Percentiles rank a stretch among this genome's conserved stretches.
These are phyloP conservation scores for Agaricus subrufescens DNA, from an alignment of 768 basidiomycete genomes.

Conservation along the genomic window DNA sequence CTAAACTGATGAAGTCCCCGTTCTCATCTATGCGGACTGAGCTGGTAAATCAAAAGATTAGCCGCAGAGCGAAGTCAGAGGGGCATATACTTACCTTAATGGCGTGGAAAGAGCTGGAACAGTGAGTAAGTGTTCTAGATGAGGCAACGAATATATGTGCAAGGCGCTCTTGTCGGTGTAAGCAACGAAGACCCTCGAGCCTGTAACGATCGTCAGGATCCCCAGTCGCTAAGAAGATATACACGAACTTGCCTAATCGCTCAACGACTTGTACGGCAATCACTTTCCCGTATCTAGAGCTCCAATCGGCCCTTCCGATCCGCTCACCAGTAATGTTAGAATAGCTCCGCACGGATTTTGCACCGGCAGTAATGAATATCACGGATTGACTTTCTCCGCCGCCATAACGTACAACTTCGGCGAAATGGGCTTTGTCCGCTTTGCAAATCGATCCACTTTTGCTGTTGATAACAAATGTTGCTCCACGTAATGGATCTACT, in stretches of 20 bases:
- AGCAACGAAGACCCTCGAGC: conserved; percentile 50
- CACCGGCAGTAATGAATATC: conserved; percentile 47
- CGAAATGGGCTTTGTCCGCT: conserved; percentile 41
- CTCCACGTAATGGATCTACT: conserved; percentile 39
- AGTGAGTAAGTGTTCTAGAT: conserved; percentile 52
- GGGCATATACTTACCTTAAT: conserved; percentile 21
- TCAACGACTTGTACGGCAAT: conserved; percentile 52
- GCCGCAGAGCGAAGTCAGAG: background rate
- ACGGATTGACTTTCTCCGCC: conserved; percentile 18
- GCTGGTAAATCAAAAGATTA: conserved; percentile 14
- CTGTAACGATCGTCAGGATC: conserved; percentile 19
- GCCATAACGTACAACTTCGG: conserved; percentile 24
- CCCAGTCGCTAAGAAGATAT: conserved; percentile 1
- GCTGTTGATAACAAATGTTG: conserved; percentile 50
- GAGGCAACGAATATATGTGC: conserved; percentile 59
- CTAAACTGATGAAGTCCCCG: conserved; percentile 52
- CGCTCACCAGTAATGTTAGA: conserved; percentile 62
- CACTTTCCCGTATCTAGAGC: conserved; percentile 44
- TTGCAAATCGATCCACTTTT: conserved; percentile 42
- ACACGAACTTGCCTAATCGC: conserved; percentile 42
- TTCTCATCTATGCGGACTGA: conserved; percentile 39
- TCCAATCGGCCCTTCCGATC: conserved; percentile 65
- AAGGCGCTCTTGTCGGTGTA: conserved; percentile 46
- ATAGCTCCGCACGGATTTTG: conserved; percentile 52
- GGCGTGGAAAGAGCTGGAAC: conserved; percentile 29